Base-by-base conservation (phyloP, 305 asterid species). In the Fraxinus xanthoxyloides region DNA sequence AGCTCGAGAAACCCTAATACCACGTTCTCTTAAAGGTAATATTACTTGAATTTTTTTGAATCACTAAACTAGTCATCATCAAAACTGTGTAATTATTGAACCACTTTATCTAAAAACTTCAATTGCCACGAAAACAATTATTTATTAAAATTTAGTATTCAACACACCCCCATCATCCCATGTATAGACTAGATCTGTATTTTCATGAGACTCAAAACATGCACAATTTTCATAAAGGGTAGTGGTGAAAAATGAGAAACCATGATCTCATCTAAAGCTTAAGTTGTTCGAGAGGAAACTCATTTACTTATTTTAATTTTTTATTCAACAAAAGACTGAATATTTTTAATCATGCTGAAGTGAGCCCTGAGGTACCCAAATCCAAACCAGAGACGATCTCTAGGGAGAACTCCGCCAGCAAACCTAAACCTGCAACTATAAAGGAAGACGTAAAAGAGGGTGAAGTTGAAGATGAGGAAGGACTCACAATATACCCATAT, bases 381-480 rank as follows among this genome's bases (percentile, higher is more conserved):
- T 75, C 89, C 54, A 88, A 86, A 79, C 73, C 85, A 5, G 91
- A 90, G 85, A 75, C 79, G 13, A 81, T 85, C 70, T 88, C 94
- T 43, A 85, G 86, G 59, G 91, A 90, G 80, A 89, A 84, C 81
- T 85, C 90, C 0, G 78, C 75, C 85, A 28, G 84, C 90, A 24
- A 89, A 79, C 78, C 87, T 1, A 93, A 91, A 90, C 98, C 98
- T 34, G 97, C 87, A 79, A 93, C 98, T 46, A 93, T 97, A 85
- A 86, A 92, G 72, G 98, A 97, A 90, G 98, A 92, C 54, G 85
- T 87, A 51, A 92, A 88, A 86, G 99, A 95, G 88, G 93, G 84
- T 63, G 99, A 93, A 31, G 90, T 82, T 83, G 99, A 93, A 81
- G 98, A 97, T 36, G 98, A 92, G 40, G 93, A 90, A 78, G 98